Conservation (phyloP, 2,329 filamentous ascomycete species). For the Helicocarpus griseus region DNA sequence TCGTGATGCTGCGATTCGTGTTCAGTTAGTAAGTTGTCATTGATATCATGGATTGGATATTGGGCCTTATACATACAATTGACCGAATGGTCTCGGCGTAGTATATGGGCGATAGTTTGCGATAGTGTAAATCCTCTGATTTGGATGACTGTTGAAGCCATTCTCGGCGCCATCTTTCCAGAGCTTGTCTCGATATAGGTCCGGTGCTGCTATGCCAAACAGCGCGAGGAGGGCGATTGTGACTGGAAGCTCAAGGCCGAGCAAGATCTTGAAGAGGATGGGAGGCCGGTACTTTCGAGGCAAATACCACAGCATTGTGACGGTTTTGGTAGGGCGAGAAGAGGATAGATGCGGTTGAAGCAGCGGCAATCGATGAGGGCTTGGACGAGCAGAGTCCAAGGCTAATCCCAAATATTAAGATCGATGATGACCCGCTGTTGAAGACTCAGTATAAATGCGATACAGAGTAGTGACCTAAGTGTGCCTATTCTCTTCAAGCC, state of each 20-base stretch:
- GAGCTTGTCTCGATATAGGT: slow-evolving; percentile 51
- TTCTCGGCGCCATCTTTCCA: slow-evolving; percentile 53
- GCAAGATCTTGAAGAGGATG: slow-evolving; percentile 42
- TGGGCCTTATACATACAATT: slow-evolving; percentile 37
- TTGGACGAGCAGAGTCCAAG: neutral
- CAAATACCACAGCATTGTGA: slow-evolving; percentile 22
- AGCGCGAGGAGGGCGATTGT: slow-evolving; percentile 49
- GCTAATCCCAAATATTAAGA: neutral
- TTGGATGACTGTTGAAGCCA: slow-evolving; percentile 54
- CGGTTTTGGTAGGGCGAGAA: neutral
- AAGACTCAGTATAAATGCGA: neutral
- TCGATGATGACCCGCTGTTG: neutral
- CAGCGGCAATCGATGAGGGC: neutral
- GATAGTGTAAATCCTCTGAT: slow-evolving; percentile 45
- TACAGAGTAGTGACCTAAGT: neutral
- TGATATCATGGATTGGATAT: neutral
- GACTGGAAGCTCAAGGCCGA: slow-evolving; percentile 47
- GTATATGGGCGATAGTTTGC: slow-evolving; percentile 49
- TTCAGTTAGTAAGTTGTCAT: neutral
- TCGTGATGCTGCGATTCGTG: slow-evolving; percentile 41
- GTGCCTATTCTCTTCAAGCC: slow-evolving; percentile 4
- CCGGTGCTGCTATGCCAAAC: slow-evolving; percentile 52
- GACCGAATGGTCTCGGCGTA: slow-evolving; percentile 50
- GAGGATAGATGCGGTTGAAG: neutral
- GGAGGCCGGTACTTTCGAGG: slow-evolving; percentile 47